Base-by-base conservation (phyloP, 1,284 basidiomycete species). In the Cerrena zonata region DNA sequence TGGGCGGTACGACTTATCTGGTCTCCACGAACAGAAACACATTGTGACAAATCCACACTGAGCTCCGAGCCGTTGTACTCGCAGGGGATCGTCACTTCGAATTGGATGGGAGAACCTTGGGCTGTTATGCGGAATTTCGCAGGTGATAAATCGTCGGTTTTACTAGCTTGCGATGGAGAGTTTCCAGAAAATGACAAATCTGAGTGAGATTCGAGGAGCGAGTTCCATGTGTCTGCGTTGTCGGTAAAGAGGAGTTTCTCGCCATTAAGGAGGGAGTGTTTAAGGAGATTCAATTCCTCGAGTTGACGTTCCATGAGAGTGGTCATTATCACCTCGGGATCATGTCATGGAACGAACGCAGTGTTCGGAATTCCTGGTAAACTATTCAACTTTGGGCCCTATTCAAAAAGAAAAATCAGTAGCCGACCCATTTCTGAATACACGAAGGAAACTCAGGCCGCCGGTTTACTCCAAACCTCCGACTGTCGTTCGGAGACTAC, bases 201-300 rank as follows among this genome's bases (percentile, higher is more conserved):
- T 5, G 59, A 22, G 43, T 63, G 65, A n/a, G 55, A 51, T 5
- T 65, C 62, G 11, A 77, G 58, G 3, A 73, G 59, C 5, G 57
- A 54, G 15, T 50, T 48, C 78, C 79, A 81, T 1, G 61, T 39
- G 11, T 38, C 57, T 7, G 64, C 53, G 25, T 74, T 69, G 4
- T 61, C 56, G 1, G 72, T 48, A 48, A 81, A 74, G 0, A 59
- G 51, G 27, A 87, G 61, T 0, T 59, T 39, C 67, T 88, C 85
- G 2, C 71, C 74, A 0, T 82, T 80, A 5, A 88, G 70, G 1
- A 88, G 71, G 0, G 84, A 85, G 30, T 74, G 78, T 48, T 67
- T 68, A 7, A 84, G 71, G 25, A 84, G 65, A 40, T 76, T 70
- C 0, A 83, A 64, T 58, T 83, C 80, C 61, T 76, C 74, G 22